Evolutionary conservation across 495 filamentous ascomycete genomes (phyloP).

Genomic region (Podospora fimiseda): DNA sequence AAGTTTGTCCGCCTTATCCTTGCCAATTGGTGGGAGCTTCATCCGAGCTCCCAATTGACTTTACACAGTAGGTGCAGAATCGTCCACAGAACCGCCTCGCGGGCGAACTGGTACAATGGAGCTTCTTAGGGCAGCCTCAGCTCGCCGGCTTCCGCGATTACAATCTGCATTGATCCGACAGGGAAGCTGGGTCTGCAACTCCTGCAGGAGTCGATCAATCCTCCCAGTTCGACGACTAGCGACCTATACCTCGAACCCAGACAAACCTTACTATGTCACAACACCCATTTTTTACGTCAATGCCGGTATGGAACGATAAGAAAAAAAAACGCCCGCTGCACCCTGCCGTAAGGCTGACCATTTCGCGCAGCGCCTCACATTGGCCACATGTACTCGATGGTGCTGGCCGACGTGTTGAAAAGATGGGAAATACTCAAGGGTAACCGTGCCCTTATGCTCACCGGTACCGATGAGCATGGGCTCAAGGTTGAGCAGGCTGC

Average conservation of each 20-base stretch:
- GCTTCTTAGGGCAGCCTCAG: slow-evolving; percentile 16
- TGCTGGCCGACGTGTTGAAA: slow-evolving; percentile 86
- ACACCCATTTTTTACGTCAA: slow-evolving; percentile 99
- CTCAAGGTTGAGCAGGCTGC: slow-evolving; percentile 96
- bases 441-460: slow-evolving; percentile 63
- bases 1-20: background rate
- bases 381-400: slow-evolving; percentile 89
- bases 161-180: slow-evolving; percentile 11
- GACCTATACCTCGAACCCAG: slow-evolving; percentile 7
- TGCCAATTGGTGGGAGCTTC: background rate
- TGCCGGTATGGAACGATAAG: slow-evolving; percentile 55
- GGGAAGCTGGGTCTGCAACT: slow-evolving; percentile 18
- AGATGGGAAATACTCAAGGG: slow-evolving; percentile 81
- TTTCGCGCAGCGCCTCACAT: slow-evolving; percentile 70
- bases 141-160: slow-evolving; percentile 14
- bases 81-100: background rate
- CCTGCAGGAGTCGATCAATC: slow-evolving; percentile 8
- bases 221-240: slow-evolving; percentile 6
- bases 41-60: background rate
- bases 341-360: slow-evolving; percentile 16
- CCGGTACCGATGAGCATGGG: slow-evolving; percentile 96
- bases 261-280: slow-evolving; percentile 93
- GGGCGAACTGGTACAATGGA: slow-evolving; percentile 12
- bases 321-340: background rate
- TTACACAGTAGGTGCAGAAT: background rate